phyloP scores from a whole-genome alignment of 2,329 filamentous ascomycete genomes.

The Penicillium hesseltinei region DNA sequence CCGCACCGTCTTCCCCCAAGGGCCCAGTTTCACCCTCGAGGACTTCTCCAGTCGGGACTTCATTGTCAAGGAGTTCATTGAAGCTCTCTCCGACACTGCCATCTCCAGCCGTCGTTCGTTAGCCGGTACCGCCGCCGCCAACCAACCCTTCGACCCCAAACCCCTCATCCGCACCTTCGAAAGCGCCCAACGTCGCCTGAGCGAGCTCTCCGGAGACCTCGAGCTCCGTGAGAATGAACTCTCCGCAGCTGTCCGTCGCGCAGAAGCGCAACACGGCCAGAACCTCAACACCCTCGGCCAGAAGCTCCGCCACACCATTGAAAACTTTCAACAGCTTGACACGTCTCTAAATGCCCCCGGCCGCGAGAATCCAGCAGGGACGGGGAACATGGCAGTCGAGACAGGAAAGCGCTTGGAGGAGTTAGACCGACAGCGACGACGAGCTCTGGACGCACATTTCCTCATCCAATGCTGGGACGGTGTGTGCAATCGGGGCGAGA shows the following conservation, averaged over 20 bases:
- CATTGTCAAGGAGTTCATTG: slow-evolving; percentile 96
- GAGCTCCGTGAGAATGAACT: slow-evolving; percentile 89
- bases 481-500: slow-evolving; percentile 82
- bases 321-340: slow-evolving; percentile 87
- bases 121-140: slow-evolving; percentile 41
- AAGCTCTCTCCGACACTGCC: slow-evolving; percentile 82
- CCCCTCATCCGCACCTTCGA: slow-evolving; percentile 96
- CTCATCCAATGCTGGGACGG: slow-evolving; percentile 96
- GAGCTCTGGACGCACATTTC: slow-evolving; percentile 91
- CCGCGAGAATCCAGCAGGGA: slow-evolving; percentile 44
- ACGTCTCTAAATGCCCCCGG: slow-evolving; percentile 68
- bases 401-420: slow-evolving; percentile 94
- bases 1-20: slow-evolving; percentile 71
- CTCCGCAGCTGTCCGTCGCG: slow-evolving; percentile 81
- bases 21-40: slow-evolving; percentile 80
- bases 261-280: slow-evolving; percentile 87
- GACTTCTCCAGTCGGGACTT: slow-evolving; percentile 90
- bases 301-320: slow-evolving; percentile 89
- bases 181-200: slow-evolving; percentile 55
- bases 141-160: slow-evolving; percentile 81
- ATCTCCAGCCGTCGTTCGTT: slow-evolving; percentile 75
- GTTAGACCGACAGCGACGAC: slow-evolving; percentile 83
- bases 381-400: slow-evolving; percentile 87
- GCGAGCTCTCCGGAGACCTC: slow-evolving; percentile 68
- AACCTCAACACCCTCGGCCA: slow-evolving; percentile 83